phyloP scores from a whole-genome alignment of 768 basidiomycete species.

The Pholiota molesta region DNA sequence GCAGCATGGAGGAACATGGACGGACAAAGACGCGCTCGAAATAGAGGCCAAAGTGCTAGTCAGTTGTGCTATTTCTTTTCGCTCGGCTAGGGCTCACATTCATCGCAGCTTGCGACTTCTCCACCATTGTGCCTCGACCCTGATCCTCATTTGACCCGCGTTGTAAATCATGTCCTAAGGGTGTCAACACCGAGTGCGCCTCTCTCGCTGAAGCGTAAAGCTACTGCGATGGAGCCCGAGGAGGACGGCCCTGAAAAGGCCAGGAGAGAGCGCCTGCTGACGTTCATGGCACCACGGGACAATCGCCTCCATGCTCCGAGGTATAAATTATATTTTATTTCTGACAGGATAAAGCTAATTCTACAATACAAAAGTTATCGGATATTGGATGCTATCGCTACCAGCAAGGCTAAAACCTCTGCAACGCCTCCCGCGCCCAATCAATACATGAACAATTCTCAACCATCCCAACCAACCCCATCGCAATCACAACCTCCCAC shows the following conservation, averaged over 20 bases:
- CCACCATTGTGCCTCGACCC: slow-evolving; percentile 82
- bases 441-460: slow-evolving; percentile 26
- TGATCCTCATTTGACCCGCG: slow-evolving; percentile 72
- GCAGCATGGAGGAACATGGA: slow-evolving; percentile 59
- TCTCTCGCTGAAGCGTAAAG: slow-evolving; percentile 76
- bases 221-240: slow-evolving; percentile 67
- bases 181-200: slow-evolving; percentile 77
- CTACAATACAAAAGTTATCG: slow-evolving; percentile 46
- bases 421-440: slow-evolving; percentile 32
- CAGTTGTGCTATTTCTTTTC: slow-evolving; percentile 27
- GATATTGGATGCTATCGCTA: slow-evolving; percentile 54
- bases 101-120: slow-evolving; percentile 65
- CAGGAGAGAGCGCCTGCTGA: slow-evolving; percentile 72
- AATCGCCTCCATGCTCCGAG: slow-evolving; percentile 51
- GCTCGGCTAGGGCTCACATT: slow-evolving; percentile 7
- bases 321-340: slow-evolving; percentile 33
- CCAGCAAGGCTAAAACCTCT: slow-evolving; percentile 29
- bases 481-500: slow-evolving; percentile 25
- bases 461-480: slow-evolving; percentile 30
- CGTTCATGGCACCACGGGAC: slow-evolving; percentile 73
- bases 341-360: not conserved
- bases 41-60: slow-evolving; percentile 77
- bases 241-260: slow-evolving; percentile 79
- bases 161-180: slow-evolving; percentile 74
- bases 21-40: slow-evolving; percentile 73